These are phyloP conservation scores for Gossypium anomalum DNA, from an alignment of 345 rosid genomes.

Conservation along the genomic window DNA sequence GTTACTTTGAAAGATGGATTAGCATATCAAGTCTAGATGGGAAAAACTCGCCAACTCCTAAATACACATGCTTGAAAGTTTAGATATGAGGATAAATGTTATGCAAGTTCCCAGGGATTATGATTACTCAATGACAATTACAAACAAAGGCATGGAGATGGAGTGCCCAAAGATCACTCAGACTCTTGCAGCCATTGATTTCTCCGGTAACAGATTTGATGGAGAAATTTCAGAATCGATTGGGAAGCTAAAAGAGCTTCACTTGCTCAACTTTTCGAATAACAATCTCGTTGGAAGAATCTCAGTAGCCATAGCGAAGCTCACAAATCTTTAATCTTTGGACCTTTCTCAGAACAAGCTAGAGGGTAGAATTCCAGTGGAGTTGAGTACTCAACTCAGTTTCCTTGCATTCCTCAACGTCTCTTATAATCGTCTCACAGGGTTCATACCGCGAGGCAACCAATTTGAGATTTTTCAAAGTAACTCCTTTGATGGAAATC, in stretches of 20 bases:
- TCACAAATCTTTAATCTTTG: background rate
- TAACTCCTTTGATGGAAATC: background rate
- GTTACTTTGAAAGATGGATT: conserved; percentile 9
- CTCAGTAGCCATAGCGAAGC: too few species aligned
- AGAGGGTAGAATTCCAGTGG: too few species aligned
- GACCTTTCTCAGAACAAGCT: too few species aligned
- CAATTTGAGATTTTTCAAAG: background rate
- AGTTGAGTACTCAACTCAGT: background rate
- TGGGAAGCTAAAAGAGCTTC: background rate
- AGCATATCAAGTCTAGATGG: background rate
- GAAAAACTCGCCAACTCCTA: background rate
- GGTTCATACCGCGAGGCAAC: background rate
- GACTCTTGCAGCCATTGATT: background rate
- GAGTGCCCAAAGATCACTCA: background rate
- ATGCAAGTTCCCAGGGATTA: background rate
- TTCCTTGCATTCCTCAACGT: background rate
- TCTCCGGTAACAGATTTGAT: background rate
- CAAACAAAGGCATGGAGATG: background rate
- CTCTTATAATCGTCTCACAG: background rate
- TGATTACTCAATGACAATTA: conserved; percentile 2
- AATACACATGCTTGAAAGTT: background rate
- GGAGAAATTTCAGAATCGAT: background rate
- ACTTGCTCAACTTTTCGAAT: background rate
- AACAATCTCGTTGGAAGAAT: too few species aligned
- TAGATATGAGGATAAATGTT: background rate